These are phyloP conservation scores for Cornus florida DNA, from an alignment of 148 eudicot genomes.

Conservation along the genomic window DNA sequence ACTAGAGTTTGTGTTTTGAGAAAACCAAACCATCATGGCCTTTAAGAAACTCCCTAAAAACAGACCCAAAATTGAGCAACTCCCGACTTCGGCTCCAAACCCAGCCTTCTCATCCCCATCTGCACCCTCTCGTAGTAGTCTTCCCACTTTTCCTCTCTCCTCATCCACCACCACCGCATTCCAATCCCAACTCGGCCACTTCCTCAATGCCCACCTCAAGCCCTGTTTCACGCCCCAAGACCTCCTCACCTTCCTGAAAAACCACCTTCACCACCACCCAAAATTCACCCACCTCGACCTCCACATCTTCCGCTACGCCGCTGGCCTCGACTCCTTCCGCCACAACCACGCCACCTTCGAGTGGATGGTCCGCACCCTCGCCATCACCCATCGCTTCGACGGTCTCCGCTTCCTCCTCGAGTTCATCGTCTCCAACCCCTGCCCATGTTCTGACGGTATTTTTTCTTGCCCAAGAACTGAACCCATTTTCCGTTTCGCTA, in stretches of 20 bases:
- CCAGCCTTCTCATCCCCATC: slow-evolving; percentile 13
- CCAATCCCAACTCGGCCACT: slow-evolving; percentile 52
- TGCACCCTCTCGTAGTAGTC: slow-evolving; percentile 5
- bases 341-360: slow-evolving; percentile 80
- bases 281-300: slow-evolving; percentile 75
- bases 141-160: slow-evolving; percentile 24
- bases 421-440: slow-evolving; percentile 65
- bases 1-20: too few relatives aligned
- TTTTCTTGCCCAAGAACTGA: slow-evolving; percentile 78
- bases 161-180: slow-evolving; percentile 41
- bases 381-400: slow-evolving; percentile 66
- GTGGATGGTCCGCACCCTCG: slow-evolving; percentile 78
- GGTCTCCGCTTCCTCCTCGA: slow-evolving; percentile 45
- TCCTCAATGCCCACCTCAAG: slow-evolving; percentile 58
- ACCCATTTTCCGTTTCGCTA: slow-evolving; percentile 69
- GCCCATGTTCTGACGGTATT: slow-evolving; percentile 91
- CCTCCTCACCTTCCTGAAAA: slow-evolving; percentile 65
- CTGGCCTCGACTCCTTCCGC: slow-evolving; percentile 70
- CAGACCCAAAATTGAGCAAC: neutral
- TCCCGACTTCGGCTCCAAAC: slow-evolving; percentile 1
- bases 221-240: slow-evolving; percentile 57
- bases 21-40: slow-evolving; percentile 8
- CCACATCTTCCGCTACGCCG: slow-evolving; percentile 77
- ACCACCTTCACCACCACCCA: slow-evolving; percentile 76
- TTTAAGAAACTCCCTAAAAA: slow-evolving; percentile 22